Percentiles rank a stretch among this genome's conserved stretches.
Conservation (phyloP, 2,329 filamentous ascomycete genomes). For the Helotiales sp. region DNA sequence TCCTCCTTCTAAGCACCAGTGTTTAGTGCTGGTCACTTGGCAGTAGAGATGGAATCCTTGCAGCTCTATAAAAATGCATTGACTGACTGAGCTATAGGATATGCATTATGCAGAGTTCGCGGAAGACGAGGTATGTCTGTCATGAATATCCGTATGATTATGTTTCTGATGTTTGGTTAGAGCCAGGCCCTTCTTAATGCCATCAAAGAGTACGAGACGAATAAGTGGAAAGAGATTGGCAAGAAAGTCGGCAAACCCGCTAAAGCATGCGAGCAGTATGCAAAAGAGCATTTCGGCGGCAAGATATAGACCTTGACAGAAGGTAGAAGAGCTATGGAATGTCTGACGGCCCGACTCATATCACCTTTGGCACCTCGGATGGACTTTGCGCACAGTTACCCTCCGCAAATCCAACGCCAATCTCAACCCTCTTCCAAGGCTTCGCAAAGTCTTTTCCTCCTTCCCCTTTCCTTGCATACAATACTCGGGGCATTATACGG, state of each 20-base stretch:
- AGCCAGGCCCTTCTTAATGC: conserved; percentile 75
- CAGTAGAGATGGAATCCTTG: neutral
- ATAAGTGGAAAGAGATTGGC: conserved; percentile 98
- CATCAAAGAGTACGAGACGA: conserved; percentile 98
- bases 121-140: conserved; percentile 80
- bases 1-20: neutral
- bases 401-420: neutral
- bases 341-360: neutral
- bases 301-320: conserved; percentile 33
- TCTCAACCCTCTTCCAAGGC: neutral
- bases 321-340: neutral
- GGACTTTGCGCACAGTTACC: neutral
- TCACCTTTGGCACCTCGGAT: neutral
- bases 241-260: conserved; percentile 97
- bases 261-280: conserved; percentile 94
- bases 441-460: neutral
- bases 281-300: conserved; percentile 82
- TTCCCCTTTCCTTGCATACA: conserved; percentile 16
- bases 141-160: neutral
- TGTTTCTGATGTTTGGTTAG: conserved; percentile 40
- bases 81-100: conserved; percentile 61
- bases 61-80: neutral
- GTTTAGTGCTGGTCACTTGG: neutral
- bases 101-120: conserved; percentile 99
- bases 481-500: conserved; percentile 20